These are phyloP conservation scores for Leccinum subtestaceum DNA, from an alignment of 768 basidiomycete genomes.

Conservation along the genomic window DNA sequence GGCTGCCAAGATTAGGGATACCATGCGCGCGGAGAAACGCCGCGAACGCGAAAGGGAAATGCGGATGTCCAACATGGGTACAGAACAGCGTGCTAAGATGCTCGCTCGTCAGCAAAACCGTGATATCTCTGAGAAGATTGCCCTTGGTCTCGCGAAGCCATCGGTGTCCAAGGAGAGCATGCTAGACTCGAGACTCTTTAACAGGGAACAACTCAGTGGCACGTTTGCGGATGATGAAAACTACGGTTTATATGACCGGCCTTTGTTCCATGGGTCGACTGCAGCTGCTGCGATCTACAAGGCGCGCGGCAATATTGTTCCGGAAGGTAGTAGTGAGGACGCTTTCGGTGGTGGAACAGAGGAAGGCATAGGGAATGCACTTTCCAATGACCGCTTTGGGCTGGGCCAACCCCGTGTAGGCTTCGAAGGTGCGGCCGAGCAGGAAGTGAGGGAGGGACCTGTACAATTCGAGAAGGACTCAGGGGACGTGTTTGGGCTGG, in stretches of 20 bases:
- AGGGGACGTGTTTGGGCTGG: conserved; percentile 93
- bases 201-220: conserved; percentile 82
- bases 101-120: conserved; percentile 95
- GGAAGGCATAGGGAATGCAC: conserved; percentile 86
- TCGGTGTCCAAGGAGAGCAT: conserved; percentile 95
- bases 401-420: conserved; percentile 81
- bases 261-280: conserved; percentile 92
- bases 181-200: conserved; percentile 96
- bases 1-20: conserved; percentile 80
- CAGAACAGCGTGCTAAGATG: conserved; percentile 94
- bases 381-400: conserved; percentile 92
- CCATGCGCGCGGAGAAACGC: conserved; percentile 89
- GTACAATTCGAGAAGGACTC: conserved; percentile 99
- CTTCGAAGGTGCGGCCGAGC: conserved; percentile 87
- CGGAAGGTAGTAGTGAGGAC: conserved; percentile 75
- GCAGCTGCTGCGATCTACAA: conserved; percentile 99
- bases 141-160: conserved; percentile 95
- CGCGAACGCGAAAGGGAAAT: conserved; percentile 94
- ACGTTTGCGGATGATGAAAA: conserved; percentile 89
- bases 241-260: conserved; percentile 94
- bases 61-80: conserved; percentile 99
- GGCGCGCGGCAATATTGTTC: conserved; percentile 80
- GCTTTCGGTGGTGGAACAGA: conserved; percentile 93
- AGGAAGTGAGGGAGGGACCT: conserved; percentile 86
- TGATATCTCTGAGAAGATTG: conserved; percentile 99